Evolutionary conservation across 2,329 filamentous ascomycete genomes (phyloP).

Genomic region (Aspergillus ochraceus): DNA sequence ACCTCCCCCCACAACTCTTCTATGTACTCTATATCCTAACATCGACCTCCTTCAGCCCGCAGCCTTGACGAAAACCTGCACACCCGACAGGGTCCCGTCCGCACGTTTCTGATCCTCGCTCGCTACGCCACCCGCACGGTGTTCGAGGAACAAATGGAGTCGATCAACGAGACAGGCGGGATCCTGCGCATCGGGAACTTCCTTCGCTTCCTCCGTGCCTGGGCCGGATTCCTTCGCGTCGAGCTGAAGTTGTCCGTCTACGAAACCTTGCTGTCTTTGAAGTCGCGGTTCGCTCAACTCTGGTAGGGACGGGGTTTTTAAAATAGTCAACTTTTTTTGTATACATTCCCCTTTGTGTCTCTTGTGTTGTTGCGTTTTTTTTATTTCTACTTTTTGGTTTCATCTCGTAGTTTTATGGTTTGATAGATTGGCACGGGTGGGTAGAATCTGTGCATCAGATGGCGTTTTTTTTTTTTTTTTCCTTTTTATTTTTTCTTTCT

Average conservation of each 20-base stretch:
- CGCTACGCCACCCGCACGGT: slow-evolving; percentile 63
- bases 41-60: slow-evolving; percentile 53
- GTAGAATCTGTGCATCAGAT: slow-evolving; percentile 7
- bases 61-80: slow-evolving; percentile 81
- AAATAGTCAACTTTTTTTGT: neutral
- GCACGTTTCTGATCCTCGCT: slow-evolving; percentile 65
- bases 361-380: slow-evolving; percentile 19
- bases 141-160: slow-evolving; percentile 61
- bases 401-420: neutral
- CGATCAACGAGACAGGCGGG: slow-evolving; percentile 48
- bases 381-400: slow-evolving; percentile 4
- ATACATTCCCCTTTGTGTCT: slow-evolving; percentile 10
- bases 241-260: slow-evolving; percentile 60
- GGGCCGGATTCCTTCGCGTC: slow-evolving; percentile 55
- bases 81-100: slow-evolving; percentile 58
- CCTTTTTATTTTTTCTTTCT: neutral
- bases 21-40: neutral
- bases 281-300: slow-evolving; percentile 50
- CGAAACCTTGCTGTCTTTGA: slow-evolving; percentile 55
- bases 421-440: slow-evolving; percentile 6
- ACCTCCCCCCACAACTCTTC: neutral
- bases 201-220: slow-evolving; percentile 52
- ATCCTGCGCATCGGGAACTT: slow-evolving; percentile 55
- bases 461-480: slow-evolving; percentile 1
- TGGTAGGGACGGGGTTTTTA: neutral